A percentile compares a stretch with the other conserved stretches of the same genome.
Evolutionary conservation across 768 basidiomycete species (phyloP).

Genomic region (Auricularia sp.): DNA sequence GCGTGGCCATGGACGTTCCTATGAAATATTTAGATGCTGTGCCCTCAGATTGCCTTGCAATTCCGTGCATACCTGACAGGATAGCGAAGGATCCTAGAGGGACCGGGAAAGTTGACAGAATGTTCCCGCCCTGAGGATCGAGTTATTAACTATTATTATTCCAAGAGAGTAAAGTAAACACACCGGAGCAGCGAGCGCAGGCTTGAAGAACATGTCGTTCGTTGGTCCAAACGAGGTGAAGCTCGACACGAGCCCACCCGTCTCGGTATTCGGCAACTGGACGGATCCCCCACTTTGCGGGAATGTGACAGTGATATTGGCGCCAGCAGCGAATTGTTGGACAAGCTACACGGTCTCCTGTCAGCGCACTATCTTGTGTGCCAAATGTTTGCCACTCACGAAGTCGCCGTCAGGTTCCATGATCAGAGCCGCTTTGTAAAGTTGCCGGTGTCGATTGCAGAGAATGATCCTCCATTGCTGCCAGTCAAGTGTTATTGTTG

Average conservation of each 20-base stretch:
- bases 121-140: conserved; percentile 31
- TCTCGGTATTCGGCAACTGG: conserved; percentile 34
- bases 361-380: neutral
- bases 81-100: conserved; percentile 31
- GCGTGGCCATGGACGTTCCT: conserved; percentile 31
- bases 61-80: conserved; percentile 23
- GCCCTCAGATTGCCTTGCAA: no score
- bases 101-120: conserved; percentile 37
- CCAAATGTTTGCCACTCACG: conserved; percentile 25
- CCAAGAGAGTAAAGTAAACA: neutral
- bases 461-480: conserved; percentile 43
- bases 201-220: conserved; percentile 41
- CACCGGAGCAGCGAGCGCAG: neutral
- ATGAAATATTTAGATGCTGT: neutral
- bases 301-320: conserved; percentile 35
- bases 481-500: neutral
- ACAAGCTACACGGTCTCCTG: conserved; percentile 31
- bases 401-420: conserved; percentile 46
- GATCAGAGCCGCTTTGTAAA: conserved; percentile 40
- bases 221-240: conserved; percentile 53
- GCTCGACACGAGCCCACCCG: conserved; percentile 47
- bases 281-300: conserved; percentile 35
- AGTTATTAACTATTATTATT: neutral
- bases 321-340: conserved; percentile 38
- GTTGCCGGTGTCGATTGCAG: conserved; percentile 33